Base-by-base conservation (phyloP, 1,284 basidiomycete genomes). In the Dichomitus squalens region DNA sequence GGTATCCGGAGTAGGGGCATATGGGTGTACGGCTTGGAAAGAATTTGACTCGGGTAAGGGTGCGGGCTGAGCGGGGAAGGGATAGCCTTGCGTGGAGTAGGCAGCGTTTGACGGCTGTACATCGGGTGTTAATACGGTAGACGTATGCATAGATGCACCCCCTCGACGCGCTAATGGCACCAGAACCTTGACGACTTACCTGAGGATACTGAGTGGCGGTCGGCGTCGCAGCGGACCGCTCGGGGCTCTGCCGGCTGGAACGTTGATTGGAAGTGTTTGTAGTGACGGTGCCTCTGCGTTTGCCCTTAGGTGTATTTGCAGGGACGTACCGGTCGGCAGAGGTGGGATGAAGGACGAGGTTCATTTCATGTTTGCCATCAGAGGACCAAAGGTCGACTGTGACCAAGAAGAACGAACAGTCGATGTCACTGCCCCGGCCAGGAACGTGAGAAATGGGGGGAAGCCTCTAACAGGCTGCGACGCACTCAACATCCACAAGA, bases 381-480 rank as follows among this genome's bases (percentile, higher is more conserved):
- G 80, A 82, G 0, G 91, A 93, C 90, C 93, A 95, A 1, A 96
- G 76, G 73, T 96, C 94, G 14, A 93, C 92, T 43, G 91, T 92
- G 25, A 94, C 88, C 44, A 96, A 75, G 69, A 96, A 90, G 74
- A 93, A 94, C 1, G 90, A 90, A 59, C 82, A 86, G 71, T 95
- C 90, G 51, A 96, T 79, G 49, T 93, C 88, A 63, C 94, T 95
- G 72, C 27, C 38, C n/a, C 36, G 25, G 40, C 41, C 12, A 49
- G 35, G 27, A 36, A 34, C 52, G 54, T 60, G 55, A 65, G 67
- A 60, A 43, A 20, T 35, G 51, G 25, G 47, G 59, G 57, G 35
- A 53, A 57, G n/a, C 21, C 50, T 47, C 29, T 3, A 53, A 53
- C 46, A 52, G 46, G 46, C 48, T 35, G 59, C 47, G 31, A 57